Evolutionary conservation across 108 stramenopile species (phyloP).

Genomic region (Skeletonema potamos): DNA sequence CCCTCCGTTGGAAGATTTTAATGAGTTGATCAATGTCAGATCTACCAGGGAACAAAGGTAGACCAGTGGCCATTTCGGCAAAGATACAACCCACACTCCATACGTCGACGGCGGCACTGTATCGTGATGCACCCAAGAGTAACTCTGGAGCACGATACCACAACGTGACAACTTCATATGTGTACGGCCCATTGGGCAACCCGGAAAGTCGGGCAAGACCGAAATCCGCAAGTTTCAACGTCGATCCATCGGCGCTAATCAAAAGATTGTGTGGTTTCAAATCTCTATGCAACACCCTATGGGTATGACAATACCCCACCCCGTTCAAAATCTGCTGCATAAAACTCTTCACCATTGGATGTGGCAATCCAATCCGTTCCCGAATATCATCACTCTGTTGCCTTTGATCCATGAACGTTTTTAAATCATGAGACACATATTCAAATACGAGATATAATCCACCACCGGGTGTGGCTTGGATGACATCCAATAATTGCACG

Average conservation of each 20-base stretch:
- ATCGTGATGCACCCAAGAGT: constrained; percentile 86
- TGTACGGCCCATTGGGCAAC: constrained; percentile 82
- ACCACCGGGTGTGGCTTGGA: constrained; percentile 69
- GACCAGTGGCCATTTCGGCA: constrained; percentile 94
- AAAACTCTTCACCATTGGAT: constrained; percentile 66
- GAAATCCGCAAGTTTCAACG: constrained; percentile 96
- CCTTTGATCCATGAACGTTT: constrained; percentile 81
- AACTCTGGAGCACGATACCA: constrained; percentile 99
- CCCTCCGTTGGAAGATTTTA: constrained; percentile 87
- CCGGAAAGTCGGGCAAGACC: constrained; percentile 92
- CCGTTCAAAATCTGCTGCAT: constrained; percentile 84
- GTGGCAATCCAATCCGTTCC: constrained; percentile 73
- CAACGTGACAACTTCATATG: constrained; percentile 94
- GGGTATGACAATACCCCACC: constrained; percentile 88
- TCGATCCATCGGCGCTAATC: constrained; percentile 75
- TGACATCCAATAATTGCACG: constrained; percentile 75
- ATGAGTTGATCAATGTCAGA: constrained; percentile 88
- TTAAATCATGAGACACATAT: constrained; percentile 81
- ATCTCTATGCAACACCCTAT: constrained; percentile 89
- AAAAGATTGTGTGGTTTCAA: constrained; percentile 92
- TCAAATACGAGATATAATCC: constrained; percentile 90
- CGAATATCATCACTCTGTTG: constrained; percentile 72
- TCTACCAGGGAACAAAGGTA: constrained; percentile 87
- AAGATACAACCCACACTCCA: constrained; percentile 98
- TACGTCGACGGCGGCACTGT: constrained; percentile 91